Percentiles rank a stretch among this genome's conserved stretches.
Evolutionary conservation across 805 yeast genomes (phyloP).

Genomic region (Isabelozyma gotoi): DNA sequence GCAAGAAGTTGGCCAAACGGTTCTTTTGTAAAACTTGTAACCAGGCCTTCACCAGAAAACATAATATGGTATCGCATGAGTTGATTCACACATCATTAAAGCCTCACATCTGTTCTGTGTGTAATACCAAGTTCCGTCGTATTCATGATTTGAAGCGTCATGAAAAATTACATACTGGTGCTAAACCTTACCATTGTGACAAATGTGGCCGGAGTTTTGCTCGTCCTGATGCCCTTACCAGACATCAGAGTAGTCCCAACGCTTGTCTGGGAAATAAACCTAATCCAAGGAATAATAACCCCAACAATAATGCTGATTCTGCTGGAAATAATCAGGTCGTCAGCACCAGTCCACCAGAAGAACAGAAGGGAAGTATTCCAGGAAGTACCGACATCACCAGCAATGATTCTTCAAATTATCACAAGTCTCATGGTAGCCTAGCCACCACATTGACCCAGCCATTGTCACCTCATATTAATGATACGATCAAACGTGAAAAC

Average conservation of each 20-base stretch:
- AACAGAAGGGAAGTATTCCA: neutral
- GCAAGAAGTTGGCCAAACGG: conserved; percentile 3
- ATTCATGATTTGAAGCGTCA: conserved; percentile 78
- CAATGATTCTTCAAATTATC: neutral
- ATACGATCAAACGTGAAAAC: conserved; percentile 7
- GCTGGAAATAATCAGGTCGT: neutral
- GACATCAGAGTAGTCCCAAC: conserved; percentile 56
- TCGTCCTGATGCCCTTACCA: conserved; percentile 69
- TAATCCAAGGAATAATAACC: neutral
- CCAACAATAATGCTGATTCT: neutral
- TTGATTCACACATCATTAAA: conserved; percentile 64
- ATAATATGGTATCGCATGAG: conserved; percentile 71
- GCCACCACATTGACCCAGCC: conserved; percentile 9
- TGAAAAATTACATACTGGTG: conserved; percentile 73
- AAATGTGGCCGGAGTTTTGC: conserved; percentile 67
- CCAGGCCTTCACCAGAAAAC: conserved; percentile 68
- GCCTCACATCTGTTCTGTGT: conserved; percentile 63
- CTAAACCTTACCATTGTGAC: conserved; percentile 62
- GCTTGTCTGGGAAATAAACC: conserved; percentile 26
- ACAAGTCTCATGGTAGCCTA: conserved; percentile 3
- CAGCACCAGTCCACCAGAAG: neutral
- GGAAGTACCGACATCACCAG: neutral
- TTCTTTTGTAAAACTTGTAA: conserved; percentile 59
- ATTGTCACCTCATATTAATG: neutral
- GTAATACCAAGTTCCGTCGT: conserved; percentile 64